phyloP scores from a whole-genome alignment of 352 stramenopile species.

The Pythium aphanidermatum region DNA sequence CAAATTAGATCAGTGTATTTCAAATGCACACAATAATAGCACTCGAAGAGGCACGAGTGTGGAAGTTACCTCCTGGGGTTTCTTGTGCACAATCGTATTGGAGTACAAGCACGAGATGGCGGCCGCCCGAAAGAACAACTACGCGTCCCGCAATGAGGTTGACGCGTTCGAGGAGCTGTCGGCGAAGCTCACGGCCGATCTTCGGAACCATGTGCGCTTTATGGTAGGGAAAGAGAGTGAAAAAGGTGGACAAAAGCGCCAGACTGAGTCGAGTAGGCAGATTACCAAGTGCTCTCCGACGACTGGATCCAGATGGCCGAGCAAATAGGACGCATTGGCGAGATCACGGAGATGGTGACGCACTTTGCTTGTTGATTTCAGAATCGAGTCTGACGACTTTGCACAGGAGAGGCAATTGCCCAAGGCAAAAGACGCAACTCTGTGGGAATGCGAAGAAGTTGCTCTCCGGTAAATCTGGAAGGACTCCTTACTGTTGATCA shows the following conservation, averaged over 20 bases:
- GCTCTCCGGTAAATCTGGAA: slow-evolving; percentile 42
- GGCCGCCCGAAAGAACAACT: slow-evolving; percentile 51
- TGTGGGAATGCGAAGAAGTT: slow-evolving; percentile 90
- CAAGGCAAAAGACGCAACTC: slow-evolving; percentile 80
- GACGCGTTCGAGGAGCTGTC: slow-evolving; percentile 83
- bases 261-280: slow-evolving; percentile 26
- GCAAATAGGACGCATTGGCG: slow-evolving; percentile 81
- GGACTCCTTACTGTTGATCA: too few species aligned
- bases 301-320: slow-evolving; percentile 87
- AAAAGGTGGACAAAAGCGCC: not conserved
- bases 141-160: slow-evolving; percentile 44
- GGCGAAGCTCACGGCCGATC: slow-evolving; percentile 78
- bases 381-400: not conserved
- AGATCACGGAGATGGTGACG: slow-evolving; percentile 83
- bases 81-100: too few species aligned
- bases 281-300: slow-evolving; percentile 85
- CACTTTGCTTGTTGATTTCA: not conserved
- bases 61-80: too few species aligned
- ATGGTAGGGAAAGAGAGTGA: slow-evolving; percentile 33
- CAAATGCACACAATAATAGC: too few species aligned
- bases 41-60: too few species aligned
- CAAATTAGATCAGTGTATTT: too few species aligned
- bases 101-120: too few species aligned
- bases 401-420: slow-evolving; percentile 61
- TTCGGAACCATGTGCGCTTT: slow-evolving; percentile 83